These are phyloP conservation scores for Metschnikowia baotianmanensis DNA, from an alignment of 805 yeast species.

Conservation along the genomic window DNA sequence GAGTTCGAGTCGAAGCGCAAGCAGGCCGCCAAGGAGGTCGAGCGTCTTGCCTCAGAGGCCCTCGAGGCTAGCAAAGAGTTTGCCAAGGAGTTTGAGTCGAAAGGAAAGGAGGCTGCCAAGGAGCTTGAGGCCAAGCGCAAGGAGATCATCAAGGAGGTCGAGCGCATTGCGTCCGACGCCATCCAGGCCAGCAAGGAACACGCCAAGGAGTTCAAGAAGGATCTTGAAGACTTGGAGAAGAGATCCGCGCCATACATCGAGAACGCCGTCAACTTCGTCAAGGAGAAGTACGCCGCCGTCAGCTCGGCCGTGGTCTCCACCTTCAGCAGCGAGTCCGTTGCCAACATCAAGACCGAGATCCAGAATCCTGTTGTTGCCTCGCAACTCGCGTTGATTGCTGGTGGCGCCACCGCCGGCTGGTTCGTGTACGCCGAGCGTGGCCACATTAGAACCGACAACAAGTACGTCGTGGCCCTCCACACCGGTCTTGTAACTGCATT, in stretches of 20 bases:
- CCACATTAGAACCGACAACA: slow-evolving; percentile 39
- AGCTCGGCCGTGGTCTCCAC: slow-evolving; percentile 15
- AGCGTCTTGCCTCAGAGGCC: slow-evolving; percentile 19
- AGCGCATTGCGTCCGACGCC: slow-evolving; percentile 20
- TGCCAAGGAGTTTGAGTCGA: slow-evolving; percentile 22
- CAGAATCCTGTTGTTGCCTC: slow-evolving; percentile 61
- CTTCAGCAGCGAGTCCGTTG: slow-evolving; percentile 15
- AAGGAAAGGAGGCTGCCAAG: too few species aligned
- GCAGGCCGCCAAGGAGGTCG: slow-evolving; percentile 25
- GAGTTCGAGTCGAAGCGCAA: slow-evolving; percentile 25
- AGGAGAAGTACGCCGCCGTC: slow-evolving; percentile 21
- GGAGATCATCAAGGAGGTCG: slow-evolving; percentile 25
- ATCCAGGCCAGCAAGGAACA: slow-evolving; percentile 21
- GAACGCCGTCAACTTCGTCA: slow-evolving; percentile 18
- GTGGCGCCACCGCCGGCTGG: slow-evolving; percentile 48
- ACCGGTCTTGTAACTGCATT: slow-evolving; percentile 54
- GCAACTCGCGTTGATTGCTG: slow-evolving; percentile 49
- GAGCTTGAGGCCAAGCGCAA: slow-evolving; percentile 25
- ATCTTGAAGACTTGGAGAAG: slow-evolving; percentile 20
- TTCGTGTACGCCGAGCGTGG: slow-evolving; percentile 51
- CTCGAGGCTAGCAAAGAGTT: slow-evolving; percentile 21
- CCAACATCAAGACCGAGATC: slow-evolving; percentile 38
- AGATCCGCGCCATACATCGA: slow-evolving; percentile 25
- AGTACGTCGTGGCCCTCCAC: slow-evolving; percentile 45
- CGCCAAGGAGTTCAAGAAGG: slow-evolving; percentile 22